phyloP scores from a whole-genome alignment of 345 rosid species.

The Alliaria petiolata region DNA sequence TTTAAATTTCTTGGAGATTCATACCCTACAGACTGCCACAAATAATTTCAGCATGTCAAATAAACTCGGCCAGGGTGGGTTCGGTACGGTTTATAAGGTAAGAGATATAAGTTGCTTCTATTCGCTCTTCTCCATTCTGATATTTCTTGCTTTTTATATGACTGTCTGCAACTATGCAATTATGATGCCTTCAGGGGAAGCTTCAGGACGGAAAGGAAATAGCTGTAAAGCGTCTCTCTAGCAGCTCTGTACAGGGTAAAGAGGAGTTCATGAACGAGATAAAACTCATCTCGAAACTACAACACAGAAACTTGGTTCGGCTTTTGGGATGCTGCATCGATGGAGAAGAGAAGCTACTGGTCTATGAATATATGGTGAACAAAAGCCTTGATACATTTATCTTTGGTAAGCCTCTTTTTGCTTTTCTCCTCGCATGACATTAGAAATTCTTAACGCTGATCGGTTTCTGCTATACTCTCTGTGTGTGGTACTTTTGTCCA shows the following conservation, averaged over 20 bases:
- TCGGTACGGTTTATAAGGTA: conserved; percentile 35
- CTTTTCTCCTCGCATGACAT: background rate
- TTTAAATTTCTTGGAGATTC: conserved; percentile 26
- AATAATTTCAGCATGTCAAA: conserved; percentile 17
- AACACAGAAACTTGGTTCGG: conserved; percentile 65
- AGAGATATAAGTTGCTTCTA: background rate
- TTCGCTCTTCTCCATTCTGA: background rate
- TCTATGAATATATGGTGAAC: conserved; percentile 63
- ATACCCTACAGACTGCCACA: conserved; percentile 20
- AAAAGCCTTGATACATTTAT: conserved; percentile 55
- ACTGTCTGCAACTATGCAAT: conserved; percentile 18
- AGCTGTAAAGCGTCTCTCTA: conserved; percentile 51
- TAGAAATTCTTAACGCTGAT: background rate
- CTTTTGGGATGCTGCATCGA: conserved; percentile 58
- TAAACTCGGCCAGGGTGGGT: conserved; percentile 37
- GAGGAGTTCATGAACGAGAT: conserved; percentile 47
- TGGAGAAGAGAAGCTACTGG: conserved; percentile 49
- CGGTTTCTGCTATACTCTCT: background rate
- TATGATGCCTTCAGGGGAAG: conserved; percentile 34
- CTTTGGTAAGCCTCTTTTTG: conserved; percentile 38
- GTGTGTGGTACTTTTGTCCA: background rate
- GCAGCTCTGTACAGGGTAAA: conserved; percentile 43
- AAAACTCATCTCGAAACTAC: conserved; percentile 47
- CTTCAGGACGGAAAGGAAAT: conserved; percentile 43
- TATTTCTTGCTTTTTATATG: background rate